Percentiles rank a stretch among this genome's conserved stretches.
Evolutionary conservation across 768 basidiomycete species (phyloP).

Genomic region (Hygrophoropsis aurantiaca): DNA sequence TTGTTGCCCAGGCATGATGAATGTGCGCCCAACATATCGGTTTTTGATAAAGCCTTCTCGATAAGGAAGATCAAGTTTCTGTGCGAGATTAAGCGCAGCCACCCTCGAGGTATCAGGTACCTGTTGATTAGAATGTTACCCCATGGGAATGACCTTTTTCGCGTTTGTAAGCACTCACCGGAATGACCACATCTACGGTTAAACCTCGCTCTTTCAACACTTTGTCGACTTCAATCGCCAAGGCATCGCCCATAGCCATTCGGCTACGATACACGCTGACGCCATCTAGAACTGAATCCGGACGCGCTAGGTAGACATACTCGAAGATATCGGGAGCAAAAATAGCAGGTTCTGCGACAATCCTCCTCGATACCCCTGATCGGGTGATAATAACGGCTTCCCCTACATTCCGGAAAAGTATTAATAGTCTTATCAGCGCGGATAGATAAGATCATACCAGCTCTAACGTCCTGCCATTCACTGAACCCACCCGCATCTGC

Average conservation of each 20-base stretch:
- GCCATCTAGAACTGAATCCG: slow-evolving; percentile 96
- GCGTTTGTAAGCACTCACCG: slow-evolving; percentile 46
- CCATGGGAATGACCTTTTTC: not conserved
- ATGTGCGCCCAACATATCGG: slow-evolving; percentile 95
- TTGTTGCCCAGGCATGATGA: slow-evolving; percentile 99
- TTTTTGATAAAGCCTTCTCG: slow-evolving; percentile 99
- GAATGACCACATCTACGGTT: slow-evolving; percentile 93
- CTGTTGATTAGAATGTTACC: slow-evolving; percentile 31
- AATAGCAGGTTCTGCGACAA: slow-evolving; percentile 64
- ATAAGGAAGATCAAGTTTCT: slow-evolving; percentile 86
- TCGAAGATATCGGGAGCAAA: slow-evolving; percentile 99
- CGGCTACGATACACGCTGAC: slow-evolving; percentile 96
- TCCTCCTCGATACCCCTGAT: slow-evolving; percentile 67
- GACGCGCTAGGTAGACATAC: slow-evolving; percentile 97
- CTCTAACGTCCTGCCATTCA: slow-evolving; percentile 92
- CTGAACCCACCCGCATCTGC: slow-evolving; percentile 90
- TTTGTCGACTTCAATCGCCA: slow-evolving; percentile 82
- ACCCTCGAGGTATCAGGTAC: slow-evolving; percentile 97
- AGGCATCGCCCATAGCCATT: slow-evolving; percentile 98
- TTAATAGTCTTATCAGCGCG: slow-evolving; percentile 6
- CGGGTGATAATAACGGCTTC: slow-evolving; percentile 97
- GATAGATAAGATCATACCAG: slow-evolving; percentile 51
- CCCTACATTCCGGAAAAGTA: slow-evolving; percentile 42
- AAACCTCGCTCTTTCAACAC: slow-evolving; percentile 69
- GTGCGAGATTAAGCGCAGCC: slow-evolving; percentile 93